A percentile compares a stretch with the other conserved stretches of the same genome.
These are phyloP conservation scores for Rhodotorula diobovata DNA, from an alignment of 768 basidiomycete genomes.

Conservation along the genomic window DNA sequence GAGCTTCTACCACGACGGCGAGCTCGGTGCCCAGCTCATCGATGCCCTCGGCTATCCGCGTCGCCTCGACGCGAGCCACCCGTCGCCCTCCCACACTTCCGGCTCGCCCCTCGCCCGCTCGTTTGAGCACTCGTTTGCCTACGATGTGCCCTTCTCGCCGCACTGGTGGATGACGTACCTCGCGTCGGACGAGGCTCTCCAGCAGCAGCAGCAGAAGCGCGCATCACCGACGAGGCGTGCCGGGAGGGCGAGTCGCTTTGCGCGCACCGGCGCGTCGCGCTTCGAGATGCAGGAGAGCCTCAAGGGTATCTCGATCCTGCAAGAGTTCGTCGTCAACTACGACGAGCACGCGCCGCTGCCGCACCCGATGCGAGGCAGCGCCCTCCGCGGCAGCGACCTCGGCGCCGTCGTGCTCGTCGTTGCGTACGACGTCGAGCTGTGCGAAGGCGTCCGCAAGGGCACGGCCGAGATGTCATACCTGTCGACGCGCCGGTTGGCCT, in stretches of 20 bases:
- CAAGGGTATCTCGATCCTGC: conserved; percentile 34
- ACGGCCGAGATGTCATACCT: conserved; percentile 22
- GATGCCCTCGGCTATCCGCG: conserved; percentile 11
- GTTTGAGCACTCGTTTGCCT: conserved; percentile 27
- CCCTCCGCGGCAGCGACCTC: conserved; percentile 28
- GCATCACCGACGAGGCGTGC: background rate
- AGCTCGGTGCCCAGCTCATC: conserved; percentile 21
- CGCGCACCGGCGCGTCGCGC: conserved; percentile 25
- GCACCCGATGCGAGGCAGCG: background rate
- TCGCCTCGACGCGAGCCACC: background rate
- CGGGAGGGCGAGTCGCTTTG: background rate
- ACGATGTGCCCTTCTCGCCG: conserved; percentile 36
- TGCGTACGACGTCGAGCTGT: conserved; percentile 36
- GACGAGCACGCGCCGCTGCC: background rate
- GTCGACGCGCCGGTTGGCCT: background rate
- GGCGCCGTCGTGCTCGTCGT: conserved; percentile 42
- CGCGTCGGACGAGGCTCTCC: background rate
- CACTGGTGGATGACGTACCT: conserved; percentile 39
- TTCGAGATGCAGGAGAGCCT: conserved; percentile 29
- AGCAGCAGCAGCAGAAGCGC: background rate
- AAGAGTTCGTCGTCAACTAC: conserved; percentile 38
- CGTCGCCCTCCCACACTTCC: background rate
- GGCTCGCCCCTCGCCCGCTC: conserved; percentile 1
- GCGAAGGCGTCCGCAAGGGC: conserved; percentile 8
- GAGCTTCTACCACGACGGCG: conserved; percentile 37